phyloP scores from a whole-genome alignment of 23 red algal species.

The Gracilariopsis chorda region DNA sequence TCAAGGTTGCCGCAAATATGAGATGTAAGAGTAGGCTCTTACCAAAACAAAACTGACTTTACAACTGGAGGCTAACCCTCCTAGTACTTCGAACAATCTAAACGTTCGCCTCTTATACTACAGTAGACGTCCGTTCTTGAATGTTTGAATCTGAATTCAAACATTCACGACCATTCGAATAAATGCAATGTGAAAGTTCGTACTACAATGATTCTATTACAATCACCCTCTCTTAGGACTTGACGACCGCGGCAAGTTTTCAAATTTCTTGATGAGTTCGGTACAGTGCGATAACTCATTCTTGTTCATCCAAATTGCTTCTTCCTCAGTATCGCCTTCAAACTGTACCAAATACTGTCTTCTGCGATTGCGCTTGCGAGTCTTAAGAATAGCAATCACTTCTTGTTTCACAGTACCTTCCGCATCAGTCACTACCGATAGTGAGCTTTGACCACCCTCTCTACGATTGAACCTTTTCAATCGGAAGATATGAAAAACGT shows the following conservation, averaged over 20 bases:
- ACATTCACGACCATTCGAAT: background rate
- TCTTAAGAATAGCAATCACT: background rate
- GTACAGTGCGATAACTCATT: background rate
- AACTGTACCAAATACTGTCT: constrained; percentile 27
- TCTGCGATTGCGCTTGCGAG: background rate
- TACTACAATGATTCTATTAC: background rate
- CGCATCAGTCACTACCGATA: constrained; percentile 16
- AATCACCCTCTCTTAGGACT: background rate
- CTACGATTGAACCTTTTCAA: background rate
- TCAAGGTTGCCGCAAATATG: too few relatives aligned
- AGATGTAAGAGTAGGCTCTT: background rate
- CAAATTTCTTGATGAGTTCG: background rate
- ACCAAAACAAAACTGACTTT: background rate
- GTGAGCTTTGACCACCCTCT: background rate
- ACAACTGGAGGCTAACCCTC: background rate
- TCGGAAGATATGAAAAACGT: constrained; percentile 26
- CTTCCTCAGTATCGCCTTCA: background rate
- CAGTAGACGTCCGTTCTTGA: background rate
- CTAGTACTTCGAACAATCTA: background rate
- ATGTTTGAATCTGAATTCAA: background rate
- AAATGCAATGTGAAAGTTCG: background rate
- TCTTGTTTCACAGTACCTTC: constrained; percentile 22
- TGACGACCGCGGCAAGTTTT: background rate
- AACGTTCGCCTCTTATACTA: background rate
- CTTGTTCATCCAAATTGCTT: constrained; percentile 47